phyloP scores from a whole-genome alignment of 768 basidiomycete species.

The Amanita polypyramis region DNA sequence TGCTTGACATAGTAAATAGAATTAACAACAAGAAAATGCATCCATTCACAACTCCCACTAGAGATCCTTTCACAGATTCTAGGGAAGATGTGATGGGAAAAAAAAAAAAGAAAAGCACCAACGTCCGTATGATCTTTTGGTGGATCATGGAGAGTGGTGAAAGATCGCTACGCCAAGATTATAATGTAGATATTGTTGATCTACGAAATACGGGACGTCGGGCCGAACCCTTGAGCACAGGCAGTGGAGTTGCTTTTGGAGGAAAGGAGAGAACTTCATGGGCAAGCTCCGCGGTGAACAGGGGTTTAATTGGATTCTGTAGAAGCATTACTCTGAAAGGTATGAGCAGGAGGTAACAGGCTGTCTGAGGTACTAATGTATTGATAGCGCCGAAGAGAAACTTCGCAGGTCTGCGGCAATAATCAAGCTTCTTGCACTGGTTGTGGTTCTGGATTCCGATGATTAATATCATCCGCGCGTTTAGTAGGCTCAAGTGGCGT shows the following conservation, averaged over 20 bases:
- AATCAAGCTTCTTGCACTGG: neutral
- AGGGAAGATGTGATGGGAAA: neutral
- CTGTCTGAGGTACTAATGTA: constrained; percentile 3
- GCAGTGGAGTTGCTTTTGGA: neutral
- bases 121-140: neutral
- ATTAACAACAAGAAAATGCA: too few relatives aligned
- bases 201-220: constrained; percentile 2
- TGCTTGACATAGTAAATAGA: too few relatives aligned
- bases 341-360: neutral
- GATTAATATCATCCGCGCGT: neutral
- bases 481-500: neutral
- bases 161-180: neutral
- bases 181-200: neutral
- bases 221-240: neutral
- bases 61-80: neutral
- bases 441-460: neutral
- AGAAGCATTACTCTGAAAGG: neutral
- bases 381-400: neutral
- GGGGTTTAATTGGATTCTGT: neutral
- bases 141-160: neutral
- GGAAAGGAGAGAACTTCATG: constrained; percentile 2
- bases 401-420: neutral
- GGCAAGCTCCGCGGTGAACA: constrained; percentile 4
- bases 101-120: too few relatives aligned
- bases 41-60: too few relatives aligned